Evolutionary conservation across 805 yeast species (phyloP).

Genomic region (Debaryomyces hansenii): DNA sequence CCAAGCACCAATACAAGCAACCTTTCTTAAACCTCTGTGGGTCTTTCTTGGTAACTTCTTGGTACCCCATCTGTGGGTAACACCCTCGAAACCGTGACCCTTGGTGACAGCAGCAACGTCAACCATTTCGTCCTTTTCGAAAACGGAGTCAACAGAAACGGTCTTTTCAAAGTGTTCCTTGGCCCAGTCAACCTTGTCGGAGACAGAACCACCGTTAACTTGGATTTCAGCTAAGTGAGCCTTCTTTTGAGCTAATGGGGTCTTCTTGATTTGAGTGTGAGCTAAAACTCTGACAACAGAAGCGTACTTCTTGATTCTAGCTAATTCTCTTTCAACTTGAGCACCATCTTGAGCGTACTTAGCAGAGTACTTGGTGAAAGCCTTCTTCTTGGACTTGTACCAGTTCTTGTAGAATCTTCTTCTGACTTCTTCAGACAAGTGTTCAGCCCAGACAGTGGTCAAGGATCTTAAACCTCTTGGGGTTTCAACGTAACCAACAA

Average conservation of each 20-base stretch:
- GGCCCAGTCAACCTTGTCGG: constrained; percentile 99
- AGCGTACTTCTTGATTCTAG: constrained; percentile 98
- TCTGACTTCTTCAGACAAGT: constrained; percentile 97
- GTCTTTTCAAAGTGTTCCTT: constrained; percentile 99
- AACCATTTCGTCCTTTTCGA: constrained; percentile 98
- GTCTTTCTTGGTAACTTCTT: constrained; percentile 99
- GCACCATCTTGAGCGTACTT: constrained; percentile 92
- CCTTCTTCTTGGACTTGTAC: constrained; percentile 99
- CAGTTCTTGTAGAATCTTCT: constrained; percentile 99
- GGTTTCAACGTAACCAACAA: constrained; percentile 99
- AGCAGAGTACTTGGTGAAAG: constrained; percentile 99
- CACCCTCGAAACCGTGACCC: constrained; percentile 99
- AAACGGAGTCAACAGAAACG: constrained; percentile 90
- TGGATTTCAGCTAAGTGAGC: constrained; percentile 99
- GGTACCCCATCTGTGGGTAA: constrained; percentile 99
- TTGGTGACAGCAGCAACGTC: constrained; percentile 99
- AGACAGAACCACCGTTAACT: constrained; percentile 97
- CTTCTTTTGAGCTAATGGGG: constrained; percentile 98
- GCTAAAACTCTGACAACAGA: constrained; percentile 98
- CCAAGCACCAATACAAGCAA: constrained; percentile 99
- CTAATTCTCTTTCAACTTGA: constrained; percentile 91
- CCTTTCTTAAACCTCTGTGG: constrained; percentile 99
- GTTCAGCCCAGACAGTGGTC: constrained; percentile 99
- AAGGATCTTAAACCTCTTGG: constrained; percentile 99
- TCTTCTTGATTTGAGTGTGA: constrained; percentile 99